Conservation (phyloP, 1,284 basidiomycete species). For the Cutaneotrichosporon sp. region DNA sequence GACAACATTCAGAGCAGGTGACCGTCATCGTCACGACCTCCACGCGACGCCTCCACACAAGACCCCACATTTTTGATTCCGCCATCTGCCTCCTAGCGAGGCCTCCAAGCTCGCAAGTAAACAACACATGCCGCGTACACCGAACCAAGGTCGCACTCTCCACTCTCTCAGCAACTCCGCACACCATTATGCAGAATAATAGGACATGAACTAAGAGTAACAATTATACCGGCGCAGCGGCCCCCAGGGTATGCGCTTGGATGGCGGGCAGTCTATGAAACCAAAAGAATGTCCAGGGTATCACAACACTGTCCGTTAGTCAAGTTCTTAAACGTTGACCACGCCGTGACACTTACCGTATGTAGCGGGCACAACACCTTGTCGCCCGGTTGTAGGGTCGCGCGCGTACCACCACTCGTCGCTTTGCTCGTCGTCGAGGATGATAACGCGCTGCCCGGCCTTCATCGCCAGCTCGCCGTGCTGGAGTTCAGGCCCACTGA, state of each 20-base stretch:
- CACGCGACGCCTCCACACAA: background rate
- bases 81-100: too few species aligned
- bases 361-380: conserved; percentile 82
- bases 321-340: background rate
- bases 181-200: background rate
- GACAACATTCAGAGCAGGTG: too few species aligned
- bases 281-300: conserved; percentile 2
- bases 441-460: conserved; percentile 39
- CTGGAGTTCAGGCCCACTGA: conserved; percentile 37
- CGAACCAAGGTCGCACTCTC: too few species aligned
- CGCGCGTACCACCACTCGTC: conserved; percentile 86
- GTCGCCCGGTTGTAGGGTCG: conserved; percentile 66
- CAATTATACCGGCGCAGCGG: conserved; percentile 2
- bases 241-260: background rate
- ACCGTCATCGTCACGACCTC: background rate
- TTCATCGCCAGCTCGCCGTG: conserved; percentile 43
- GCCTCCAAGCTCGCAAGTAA: too few species aligned
- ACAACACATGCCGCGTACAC: too few species aligned
- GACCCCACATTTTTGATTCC: background rate
- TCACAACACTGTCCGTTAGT: conserved; percentile 6
- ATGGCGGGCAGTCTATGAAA: background rate
- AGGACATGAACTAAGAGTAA: conserved; percentile 3
- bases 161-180: background rate
- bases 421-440: conserved; percentile 41
- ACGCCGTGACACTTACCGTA: conserved; percentile 56